These are phyloP conservation scores for Alternaria gansuensis DNA, from an alignment of 2,329 filamentous ascomycete genomes.

Conservation along the genomic window DNA sequence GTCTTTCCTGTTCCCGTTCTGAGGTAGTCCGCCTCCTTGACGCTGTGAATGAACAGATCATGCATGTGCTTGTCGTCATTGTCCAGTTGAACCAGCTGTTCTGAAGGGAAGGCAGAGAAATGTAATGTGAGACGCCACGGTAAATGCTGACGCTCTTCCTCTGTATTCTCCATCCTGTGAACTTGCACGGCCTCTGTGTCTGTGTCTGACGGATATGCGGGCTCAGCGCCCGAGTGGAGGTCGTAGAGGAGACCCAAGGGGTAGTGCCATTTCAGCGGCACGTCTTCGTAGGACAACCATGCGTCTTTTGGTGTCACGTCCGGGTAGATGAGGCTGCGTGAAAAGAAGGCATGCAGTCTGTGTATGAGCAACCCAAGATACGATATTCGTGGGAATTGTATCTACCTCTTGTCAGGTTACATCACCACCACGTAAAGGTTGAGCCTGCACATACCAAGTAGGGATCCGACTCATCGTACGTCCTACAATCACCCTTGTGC, in stretches of 20 bases:
- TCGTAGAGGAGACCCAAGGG: constrained; percentile 75
- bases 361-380: constrained; percentile 73
- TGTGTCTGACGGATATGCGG: constrained; percentile 45
- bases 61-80: constrained; percentile 64
- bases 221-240: constrained; percentile 68
- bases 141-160: constrained; percentile 45
- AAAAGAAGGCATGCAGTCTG: constrained; percentile 70
- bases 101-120: constrained; percentile 66
- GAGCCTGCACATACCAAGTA: constrained; percentile 61
- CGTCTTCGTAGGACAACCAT: constrained; percentile 73
- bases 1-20: constrained; percentile 87
- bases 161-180: constrained; percentile 27
- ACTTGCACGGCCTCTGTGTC: constrained; percentile 16
- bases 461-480: constrained; percentile 67
- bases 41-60: constrained; percentile 73
- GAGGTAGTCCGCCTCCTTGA: constrained; percentile 85
- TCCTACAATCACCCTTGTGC: constrained; percentile 67
- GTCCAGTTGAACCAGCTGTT: constrained; percentile 67
- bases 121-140: constrained; percentile 72
- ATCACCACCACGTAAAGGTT: background rate
- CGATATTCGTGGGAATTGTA: constrained; percentile 71
- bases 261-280: constrained; percentile 76
- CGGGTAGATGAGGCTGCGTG: constrained; percentile 65
- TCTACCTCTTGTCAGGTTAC: constrained; percentile 48
- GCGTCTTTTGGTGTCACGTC: constrained; percentile 61